Base-by-base conservation (phyloP, 495 filamentous ascomycete species). In the Thermothielavioides terrestris region DNA sequence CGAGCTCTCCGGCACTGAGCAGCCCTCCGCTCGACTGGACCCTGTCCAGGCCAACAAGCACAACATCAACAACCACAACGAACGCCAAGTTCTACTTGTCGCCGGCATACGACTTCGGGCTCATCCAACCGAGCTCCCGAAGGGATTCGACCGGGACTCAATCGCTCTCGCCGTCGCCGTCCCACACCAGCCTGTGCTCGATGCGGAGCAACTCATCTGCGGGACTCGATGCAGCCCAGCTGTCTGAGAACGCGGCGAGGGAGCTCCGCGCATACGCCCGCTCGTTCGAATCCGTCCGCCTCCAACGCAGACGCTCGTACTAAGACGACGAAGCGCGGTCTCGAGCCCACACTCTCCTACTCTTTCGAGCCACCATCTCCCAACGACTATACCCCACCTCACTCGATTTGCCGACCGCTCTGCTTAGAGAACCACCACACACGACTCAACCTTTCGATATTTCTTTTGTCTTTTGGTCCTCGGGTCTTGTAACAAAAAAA, bases 191-290 rank as follows among this genome's bases (percentile, higher is more conserved):
- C 41, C 77, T 95, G 28, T 85, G 80, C 54, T 94, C 89, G 17
- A 77, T 90, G 31, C 77, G 80, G 45, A 86, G 83, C 63, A 77
- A 72, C 15, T 72, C 75, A 4, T 79, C 80, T 18, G 66, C 68
- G 15, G 60, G 68, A n/a, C 65, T 72, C 36, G 80, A 82, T 49
- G 62, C 69, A 15, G 63, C 71, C 7, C 69, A 77, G 46, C 71
- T 91, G 51, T 86, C 88, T 15, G 82, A 84, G 44, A 84, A 87
- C 65, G 80, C 85, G 21, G 81, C 82, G 52, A 83, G 78, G 62
- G 86, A 94, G 65, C 78, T 96, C 42, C 80, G 85, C 39, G 82
- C 83, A 49, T 96, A 95, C 66, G 86, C 87, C 28, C 84, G 81
- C 63, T 88, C 82, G 4, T 95, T 96, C 69, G 89, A 95, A 61